Conservation (phyloP, 257 asterid species). For the Plantago ovata region DNA sequence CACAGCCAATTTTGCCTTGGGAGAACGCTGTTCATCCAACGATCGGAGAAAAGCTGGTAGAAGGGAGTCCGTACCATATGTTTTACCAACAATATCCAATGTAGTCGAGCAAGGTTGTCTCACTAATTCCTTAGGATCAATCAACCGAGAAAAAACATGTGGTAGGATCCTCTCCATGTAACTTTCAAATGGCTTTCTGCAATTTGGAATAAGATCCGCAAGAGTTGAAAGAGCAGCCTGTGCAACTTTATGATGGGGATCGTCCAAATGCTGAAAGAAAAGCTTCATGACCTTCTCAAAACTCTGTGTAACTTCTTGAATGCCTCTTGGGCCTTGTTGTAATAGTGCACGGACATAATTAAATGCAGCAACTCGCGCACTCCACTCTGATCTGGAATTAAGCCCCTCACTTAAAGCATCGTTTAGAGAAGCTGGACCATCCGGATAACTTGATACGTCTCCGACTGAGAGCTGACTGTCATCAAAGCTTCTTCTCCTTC, state of each 20-base stretch:
- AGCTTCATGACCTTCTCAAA: slow-evolving; percentile 99
- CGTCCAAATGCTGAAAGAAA: slow-evolving; percentile 97
- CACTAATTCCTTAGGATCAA: slow-evolving; percentile 94
- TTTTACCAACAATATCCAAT: slow-evolving; percentile 82
- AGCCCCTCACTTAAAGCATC: slow-evolving; percentile 95
- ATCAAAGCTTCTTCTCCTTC: slow-evolving; percentile 98
- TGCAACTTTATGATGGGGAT: slow-evolving; percentile 99
- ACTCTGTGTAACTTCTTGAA: slow-evolving; percentile 91
- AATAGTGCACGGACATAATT: slow-evolving; percentile 66
- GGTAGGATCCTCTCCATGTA: slow-evolving; percentile 97
- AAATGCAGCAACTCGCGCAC: slow-evolving; percentile 92
- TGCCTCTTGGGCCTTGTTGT: slow-evolving; percentile 91
- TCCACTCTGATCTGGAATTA: slow-evolving; percentile 94
- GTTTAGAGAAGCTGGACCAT: slow-evolving; percentile 82
- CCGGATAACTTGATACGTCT: slow-evolving; percentile 70
- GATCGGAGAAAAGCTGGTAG: slow-evolving; percentile 95
- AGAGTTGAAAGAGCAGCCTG: slow-evolving; percentile 98
- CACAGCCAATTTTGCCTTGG: slow-evolving; percentile 97
- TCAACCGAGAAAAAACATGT: slow-evolving; percentile 94
- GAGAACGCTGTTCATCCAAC: slow-evolving; percentile 97
- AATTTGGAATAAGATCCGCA: slow-evolving; percentile 91
- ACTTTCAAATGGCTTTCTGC: slow-evolving; percentile 94
- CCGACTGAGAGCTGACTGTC: slow-evolving; percentile 80
- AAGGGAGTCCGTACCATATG: slow-evolving; percentile 90
- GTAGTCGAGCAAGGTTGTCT: slow-evolving; percentile 96